Base-by-base conservation (phyloP, 441 rosid species). In the Pelargonium citronellum region DNA sequence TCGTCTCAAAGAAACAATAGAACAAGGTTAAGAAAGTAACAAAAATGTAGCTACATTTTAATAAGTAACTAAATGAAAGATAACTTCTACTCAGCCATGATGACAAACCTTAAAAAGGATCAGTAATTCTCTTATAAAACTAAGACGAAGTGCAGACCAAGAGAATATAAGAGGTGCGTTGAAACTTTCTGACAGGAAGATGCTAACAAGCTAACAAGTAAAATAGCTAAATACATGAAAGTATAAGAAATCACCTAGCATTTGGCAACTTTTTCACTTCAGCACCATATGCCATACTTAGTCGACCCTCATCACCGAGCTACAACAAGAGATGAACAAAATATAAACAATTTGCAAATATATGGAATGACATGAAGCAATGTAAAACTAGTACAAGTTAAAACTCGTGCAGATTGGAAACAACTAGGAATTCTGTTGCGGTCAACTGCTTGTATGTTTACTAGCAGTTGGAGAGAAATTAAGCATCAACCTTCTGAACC, bases 291-390 rank as follows among this genome's bases (percentile, higher is more conserved):
- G 94, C 94, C 6, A 85, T 81, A 78, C 89, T 85, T 78, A 94
- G 73, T 71, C 76, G 84, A 79, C 99, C 99, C 85, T 94, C 99
- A 79, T 80, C 95, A 75, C 99, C 99, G 75, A 87, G 89, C 99
- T 94, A 78, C 75, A 75, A 69, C 41, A 60, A 20, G 65, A 77
- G 76, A 74, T 15, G 77, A 76, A 67, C 5, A 47, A 62, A 10
- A 62, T 43, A 51, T 66, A 34, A 77, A 74, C 66, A 27, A 73
- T 58, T 68, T 64, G 64, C 16, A 72, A 49, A 68, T 67, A 20
- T 64, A 27, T 19, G 24, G 64, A 67, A 58, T 67, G 17, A 8
- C 13, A 69, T 13, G 61, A 69, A 61, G 53, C 19, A 53, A 67
- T 30, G 61, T 22, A 17, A 43, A 46, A 17, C 44, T 53, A 60